phyloP scores from a whole-genome alignment of 371 early-diverging fungal genomes.

The Mortierella sp. region DNA sequence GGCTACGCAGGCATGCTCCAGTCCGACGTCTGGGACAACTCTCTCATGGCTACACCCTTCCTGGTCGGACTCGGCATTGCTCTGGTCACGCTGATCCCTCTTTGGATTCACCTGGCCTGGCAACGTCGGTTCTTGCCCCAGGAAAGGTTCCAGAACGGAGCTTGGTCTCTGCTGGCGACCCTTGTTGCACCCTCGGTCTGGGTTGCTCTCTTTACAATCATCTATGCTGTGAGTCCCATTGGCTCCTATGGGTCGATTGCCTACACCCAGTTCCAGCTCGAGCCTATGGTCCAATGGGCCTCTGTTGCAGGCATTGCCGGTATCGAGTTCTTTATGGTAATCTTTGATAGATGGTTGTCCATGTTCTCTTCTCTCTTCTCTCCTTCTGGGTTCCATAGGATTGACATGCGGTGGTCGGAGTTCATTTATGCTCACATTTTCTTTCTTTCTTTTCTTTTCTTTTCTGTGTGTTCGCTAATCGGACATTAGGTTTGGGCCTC shows the following conservation, averaged over 20 bases:
- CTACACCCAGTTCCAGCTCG: slow-evolving; percentile 45
- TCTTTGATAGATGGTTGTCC: too few species aligned
- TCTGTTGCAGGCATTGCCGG: slow-evolving; percentile 51
- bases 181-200: slow-evolving; percentile 44
- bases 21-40: slow-evolving; percentile 31
- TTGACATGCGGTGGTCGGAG: too few species aligned
- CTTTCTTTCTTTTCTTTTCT: not conserved
- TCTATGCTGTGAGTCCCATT: slow-evolving; percentile 51
- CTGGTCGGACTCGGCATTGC: slow-evolving; percentile 29
- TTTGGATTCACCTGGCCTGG: slow-evolving; percentile 43
- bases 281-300: slow-evolving; percentile 54
- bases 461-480: not conserved
- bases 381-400: too few species aligned
- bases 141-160: slow-evolving; percentile 41
- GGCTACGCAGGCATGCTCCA: slow-evolving; percentile 54
- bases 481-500: slow-evolving; percentile 41
- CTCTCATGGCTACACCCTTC: slow-evolving; percentile 23
- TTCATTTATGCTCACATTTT: not conserved
- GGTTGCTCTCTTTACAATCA: slow-evolving; percentile 42
- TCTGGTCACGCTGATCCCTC: slow-evolving; percentile 25
- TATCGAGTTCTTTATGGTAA: slow-evolving; percentile 50
- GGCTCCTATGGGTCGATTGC: slow-evolving; percentile 53
- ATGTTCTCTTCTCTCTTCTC: not conserved
- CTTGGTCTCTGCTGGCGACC: slow-evolving; percentile 33
- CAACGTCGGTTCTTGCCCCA: slow-evolving; percentile 44